Percentiles rank a stretch among this genome's conserved stretches.
Evolutionary conservation across 2,329 filamentous ascomycete species (phyloP).

Genomic region (Apiospora marii): DNA sequence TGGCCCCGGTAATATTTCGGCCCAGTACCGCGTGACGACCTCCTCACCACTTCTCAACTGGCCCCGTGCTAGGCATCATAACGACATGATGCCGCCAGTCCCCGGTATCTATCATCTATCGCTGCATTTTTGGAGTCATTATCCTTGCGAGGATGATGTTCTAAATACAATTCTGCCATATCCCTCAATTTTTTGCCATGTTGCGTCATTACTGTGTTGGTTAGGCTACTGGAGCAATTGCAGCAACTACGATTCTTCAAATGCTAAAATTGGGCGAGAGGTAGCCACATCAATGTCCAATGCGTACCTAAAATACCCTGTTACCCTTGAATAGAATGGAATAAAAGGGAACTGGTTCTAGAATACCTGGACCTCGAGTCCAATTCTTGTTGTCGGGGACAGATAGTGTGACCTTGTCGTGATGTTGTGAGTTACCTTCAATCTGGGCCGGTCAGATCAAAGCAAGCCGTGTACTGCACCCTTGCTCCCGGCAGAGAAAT

Average conservation of each 20-base stretch:
- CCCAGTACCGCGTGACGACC: background rate
- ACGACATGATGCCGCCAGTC: background rate
- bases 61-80: background rate
- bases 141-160: background rate
- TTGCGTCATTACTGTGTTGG: background rate
- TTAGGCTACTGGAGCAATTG: background rate
- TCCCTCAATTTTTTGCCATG: background rate
- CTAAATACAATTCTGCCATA: background rate
- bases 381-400: background rate
- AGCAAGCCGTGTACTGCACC: background rate
- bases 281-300: too few relatives aligned
- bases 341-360: background rate
- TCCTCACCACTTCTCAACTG: background rate
- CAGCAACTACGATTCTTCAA: background rate
- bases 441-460: background rate
- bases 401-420: too few relatives aligned
- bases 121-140: background rate
- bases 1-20: slow-evolving; percentile 19
- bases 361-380: too few relatives aligned
- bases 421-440: background rate
- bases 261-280: background rate
- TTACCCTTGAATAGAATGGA: background rate
- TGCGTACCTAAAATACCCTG: background rate
- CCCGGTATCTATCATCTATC: background rate
- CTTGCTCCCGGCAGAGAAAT: background rate